Base-by-base conservation (phyloP, 176 grass and related monocot species). In the Triticum urartu region DNA sequence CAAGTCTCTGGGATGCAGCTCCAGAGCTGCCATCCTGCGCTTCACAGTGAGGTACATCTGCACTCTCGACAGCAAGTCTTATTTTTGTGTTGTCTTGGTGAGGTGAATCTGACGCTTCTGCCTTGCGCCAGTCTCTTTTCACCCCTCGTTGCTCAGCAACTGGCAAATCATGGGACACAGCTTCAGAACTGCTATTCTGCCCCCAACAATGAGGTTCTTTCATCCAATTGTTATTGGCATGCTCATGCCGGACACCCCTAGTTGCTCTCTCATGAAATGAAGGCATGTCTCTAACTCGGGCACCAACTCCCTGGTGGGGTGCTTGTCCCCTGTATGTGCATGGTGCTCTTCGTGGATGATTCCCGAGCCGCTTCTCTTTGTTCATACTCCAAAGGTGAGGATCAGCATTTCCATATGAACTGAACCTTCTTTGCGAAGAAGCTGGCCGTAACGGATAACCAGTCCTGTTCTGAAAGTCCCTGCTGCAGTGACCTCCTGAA, bases 71-170 rank as follows among this genome's bases (percentile, higher is more conserved):
- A 32, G 72, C 72, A 76, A 64, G 75, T 68, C 43, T 87, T 70
- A 65, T 72, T 87, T 87, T 91, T 60, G 60, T 36, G 60, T 68
- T 80, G 59, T 60, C 68, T 75, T 87, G 85, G 6, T 26, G 81
- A 0, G 85, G 75, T 68, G 75, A 91, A 91, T 87, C 85, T 62
- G 89, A 84, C 75, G 85, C 71, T 87, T 87, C 80, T 59, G 60
- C 85, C 60, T 59, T 17, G 7, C 60, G 26, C 85, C 75, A 80
- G 43, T 87, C 43, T 66, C 89, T 91, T 79, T 87, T 91, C 48
- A 59, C 28, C 59, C 85, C 89, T 61, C 25, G 21, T 61, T 91
- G 80, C 67, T 45, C 75, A 18, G 67, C n/a, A 68, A 9, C 47
- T 80, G 26, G 85, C 28, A 59, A 38, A 17, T 74, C 48, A 60